These are phyloP conservation scores for Chaetoscypha palmicola DNA, from an alignment of 2,329 filamentous ascomycete genomes.

Conservation along the genomic window DNA sequence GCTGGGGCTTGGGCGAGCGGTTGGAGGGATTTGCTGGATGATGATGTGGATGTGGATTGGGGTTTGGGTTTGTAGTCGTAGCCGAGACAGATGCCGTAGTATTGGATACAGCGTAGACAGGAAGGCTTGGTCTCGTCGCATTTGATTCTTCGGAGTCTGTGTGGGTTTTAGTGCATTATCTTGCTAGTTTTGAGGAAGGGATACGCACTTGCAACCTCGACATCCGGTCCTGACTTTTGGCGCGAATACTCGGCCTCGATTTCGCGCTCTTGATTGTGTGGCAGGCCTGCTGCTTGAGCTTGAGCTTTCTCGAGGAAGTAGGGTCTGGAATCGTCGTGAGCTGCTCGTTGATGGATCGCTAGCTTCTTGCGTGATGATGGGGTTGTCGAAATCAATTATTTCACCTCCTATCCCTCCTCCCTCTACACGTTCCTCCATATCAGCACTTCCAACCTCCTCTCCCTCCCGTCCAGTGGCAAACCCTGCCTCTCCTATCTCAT, in stretches of 20 bases:
- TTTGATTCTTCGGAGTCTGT: conserved; percentile 9
- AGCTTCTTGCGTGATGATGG: no score
- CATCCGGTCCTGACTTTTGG: conserved; percentile 9
- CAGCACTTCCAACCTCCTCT: no score
- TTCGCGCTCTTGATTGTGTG: neutral
- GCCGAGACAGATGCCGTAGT: neutral
- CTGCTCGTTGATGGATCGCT: no score
- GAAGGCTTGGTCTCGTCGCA: conserved; percentile 8
- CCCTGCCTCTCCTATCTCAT: neutral
- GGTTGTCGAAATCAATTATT: no score
- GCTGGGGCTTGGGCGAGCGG: neutral
- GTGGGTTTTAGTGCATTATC: neutral
- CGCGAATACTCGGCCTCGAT: neutral
- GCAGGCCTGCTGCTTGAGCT: no score
- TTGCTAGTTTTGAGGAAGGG: neutral
- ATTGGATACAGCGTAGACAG: conserved; percentile 2
- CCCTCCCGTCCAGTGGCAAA: neutral
- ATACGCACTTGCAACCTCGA: conserved; percentile 6
- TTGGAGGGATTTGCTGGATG: neutral
- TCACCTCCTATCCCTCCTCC: no score
- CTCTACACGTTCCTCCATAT: no score
- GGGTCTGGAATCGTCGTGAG: no score
- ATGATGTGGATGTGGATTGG: neutral
- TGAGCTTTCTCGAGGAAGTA: no score
- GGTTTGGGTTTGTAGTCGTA: neutral